A percentile compares a stretch with the other conserved stretches of the same genome.
These are phyloP conservation scores for Scheffersomyces ergatensis DNA, from an alignment of 805 yeast species.

Conservation along the genomic window DNA sequence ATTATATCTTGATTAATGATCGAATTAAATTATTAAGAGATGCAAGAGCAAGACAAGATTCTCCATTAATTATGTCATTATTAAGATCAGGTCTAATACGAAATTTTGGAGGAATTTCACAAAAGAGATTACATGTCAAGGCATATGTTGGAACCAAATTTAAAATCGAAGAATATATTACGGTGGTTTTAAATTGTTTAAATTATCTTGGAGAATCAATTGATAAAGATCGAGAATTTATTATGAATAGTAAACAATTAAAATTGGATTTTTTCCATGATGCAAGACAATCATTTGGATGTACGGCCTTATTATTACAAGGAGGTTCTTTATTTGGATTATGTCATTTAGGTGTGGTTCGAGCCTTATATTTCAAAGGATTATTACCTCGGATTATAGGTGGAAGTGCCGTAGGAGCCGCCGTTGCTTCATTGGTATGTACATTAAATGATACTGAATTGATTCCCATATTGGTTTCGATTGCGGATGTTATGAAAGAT, in stretches of 20 bases:
- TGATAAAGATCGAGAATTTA: constrained; percentile 26
- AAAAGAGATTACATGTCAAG: constrained; percentile 72
- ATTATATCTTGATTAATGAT: constrained; percentile 76
- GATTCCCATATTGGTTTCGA: constrained; percentile 38
- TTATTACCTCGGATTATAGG: constrained; percentile 81
- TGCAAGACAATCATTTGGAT: constrained; percentile 82
- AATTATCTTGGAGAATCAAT: constrained; percentile 52
- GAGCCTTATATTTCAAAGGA: constrained; percentile 72
- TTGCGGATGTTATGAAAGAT: constrained; percentile 40
- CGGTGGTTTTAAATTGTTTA: constrained; percentile 70
- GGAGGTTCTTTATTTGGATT: constrained; percentile 95
- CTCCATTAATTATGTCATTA: constrained; percentile 56
- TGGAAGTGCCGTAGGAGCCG: constrained; percentile 93
- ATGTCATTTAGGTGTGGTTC: constrained; percentile 90
- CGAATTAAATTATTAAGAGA: constrained; percentile 60
- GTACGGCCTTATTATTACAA: constrained; percentile 86
- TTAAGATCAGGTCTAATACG: constrained; percentile 81
- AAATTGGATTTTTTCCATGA: constrained; percentile 79
- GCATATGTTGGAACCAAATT: constrained; percentile 86
- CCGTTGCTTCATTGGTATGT: constrained; percentile 84
- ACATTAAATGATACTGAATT: constrained; percentile 68
- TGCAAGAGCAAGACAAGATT: constrained; percentile 61
- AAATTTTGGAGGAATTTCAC: constrained; percentile 89
- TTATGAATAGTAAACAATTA: constrained; percentile 51
- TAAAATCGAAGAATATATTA: constrained; percentile 81